Base-by-base conservation (phyloP, 495 filamentous ascomycete species). In the Oleoguttula mirabilis region DNA sequence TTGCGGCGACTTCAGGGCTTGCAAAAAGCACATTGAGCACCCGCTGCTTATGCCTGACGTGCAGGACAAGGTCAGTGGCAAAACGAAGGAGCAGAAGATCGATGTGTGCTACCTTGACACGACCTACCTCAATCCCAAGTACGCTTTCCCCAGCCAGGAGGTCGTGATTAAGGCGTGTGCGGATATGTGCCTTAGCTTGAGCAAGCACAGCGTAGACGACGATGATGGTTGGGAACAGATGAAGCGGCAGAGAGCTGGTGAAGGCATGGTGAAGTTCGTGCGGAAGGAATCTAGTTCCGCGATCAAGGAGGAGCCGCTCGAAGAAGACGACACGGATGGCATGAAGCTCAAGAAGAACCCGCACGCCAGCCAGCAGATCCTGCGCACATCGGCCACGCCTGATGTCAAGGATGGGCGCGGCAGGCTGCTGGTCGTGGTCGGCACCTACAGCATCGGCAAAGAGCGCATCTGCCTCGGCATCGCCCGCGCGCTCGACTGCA, bases 361-460 rank as follows among this genome's bases (percentile, higher is more conserved):
- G 12, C 32, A 33, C 17, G 50, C 27, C 14, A 44, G 38, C 41
- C 50, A 53, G 34, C 50, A 48, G 25, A 32, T 53, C 33, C 27
- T 53, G 25, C 24, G 16, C 36, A 48, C 45, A 10, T 14, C 20
- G 1, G 51, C 56, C 30, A 44, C 45, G 3, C 44, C 50, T 10
- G 52, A 56, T 20, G 52, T 31, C 21, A 45, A 37, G 14, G 58
- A 60, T 19, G 24, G 56, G 35, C 57, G 64, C n/a, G 77, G 76
- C 32, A 77, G 84, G 16, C 71, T 99, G 6, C 72, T 99, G 1
- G 82, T 99, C 15, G 75, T 99, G 7, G 86, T 94, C 47, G 90
- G 90, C 41, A 99, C 90, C 2, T 99, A 99, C 65, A 84, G 77
- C 45, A 99, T 99, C 51, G 90, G 90, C 60, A 99, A 99, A 65